A percentile compares a stretch with the other conserved stretches of the same genome.
Conservation (phyloP, 2,329 filamentous ascomycete genomes). For the Colletotrichum orbiculare region DNA sequence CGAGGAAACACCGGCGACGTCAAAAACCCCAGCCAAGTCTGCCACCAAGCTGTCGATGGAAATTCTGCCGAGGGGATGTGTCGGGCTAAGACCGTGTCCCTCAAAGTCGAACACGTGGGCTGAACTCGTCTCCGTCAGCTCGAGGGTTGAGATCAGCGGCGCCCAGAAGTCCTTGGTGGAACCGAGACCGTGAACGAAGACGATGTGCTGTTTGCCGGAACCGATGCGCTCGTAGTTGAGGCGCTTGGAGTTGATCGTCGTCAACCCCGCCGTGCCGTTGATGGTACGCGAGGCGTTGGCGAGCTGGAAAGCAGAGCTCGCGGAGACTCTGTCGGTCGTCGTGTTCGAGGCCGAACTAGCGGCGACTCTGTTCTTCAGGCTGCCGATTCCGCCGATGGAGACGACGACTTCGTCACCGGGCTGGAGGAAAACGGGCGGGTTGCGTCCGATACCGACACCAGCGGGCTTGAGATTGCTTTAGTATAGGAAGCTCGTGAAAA, state of each 20-base stretch:
- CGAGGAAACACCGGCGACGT: slow-evolving; percentile 44
- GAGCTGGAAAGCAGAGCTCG: slow-evolving; percentile 2
- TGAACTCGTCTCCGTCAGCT: slow-evolving; percentile 44
- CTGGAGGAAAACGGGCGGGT: slow-evolving; percentile 53
- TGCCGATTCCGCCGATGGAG: slow-evolving; percentile 54
- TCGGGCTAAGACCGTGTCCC: slow-evolving; percentile 65
- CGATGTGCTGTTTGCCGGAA: slow-evolving; percentile 44
- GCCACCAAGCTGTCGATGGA: slow-evolving; percentile 55
- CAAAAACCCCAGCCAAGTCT: slow-evolving; percentile 54
- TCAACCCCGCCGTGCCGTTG: slow-evolving; percentile 44
- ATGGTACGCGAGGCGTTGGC: slow-evolving; percentile 38
- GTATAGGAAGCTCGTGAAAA: not conserved
- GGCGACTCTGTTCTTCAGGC: slow-evolving; percentile 51
- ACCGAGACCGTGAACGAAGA: slow-evolving; percentile 68
- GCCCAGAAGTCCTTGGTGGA: slow-evolving; percentile 56
- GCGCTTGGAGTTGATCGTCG: slow-evolving; percentile 51
- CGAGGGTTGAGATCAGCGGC: slow-evolving; percentile 54
- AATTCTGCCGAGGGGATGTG: slow-evolving; percentile 54
- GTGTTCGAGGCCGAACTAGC: slow-evolving; percentile 39
- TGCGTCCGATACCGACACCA: slow-evolving; percentile 59
- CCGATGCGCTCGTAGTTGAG: slow-evolving; percentile 51
- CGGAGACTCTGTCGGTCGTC: slow-evolving; percentile 40
- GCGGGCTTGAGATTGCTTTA: slow-evolving; percentile 42
- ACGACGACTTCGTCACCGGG: slow-evolving; percentile 54
- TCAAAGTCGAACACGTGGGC: slow-evolving; percentile 64